A percentile compares a stretch with the other conserved stretches of the same genome.
These are phyloP conservation scores for Circinella umbellata DNA, from an alignment of 371 early-diverging fungal genomes.

Conservation along the genomic window DNA sequence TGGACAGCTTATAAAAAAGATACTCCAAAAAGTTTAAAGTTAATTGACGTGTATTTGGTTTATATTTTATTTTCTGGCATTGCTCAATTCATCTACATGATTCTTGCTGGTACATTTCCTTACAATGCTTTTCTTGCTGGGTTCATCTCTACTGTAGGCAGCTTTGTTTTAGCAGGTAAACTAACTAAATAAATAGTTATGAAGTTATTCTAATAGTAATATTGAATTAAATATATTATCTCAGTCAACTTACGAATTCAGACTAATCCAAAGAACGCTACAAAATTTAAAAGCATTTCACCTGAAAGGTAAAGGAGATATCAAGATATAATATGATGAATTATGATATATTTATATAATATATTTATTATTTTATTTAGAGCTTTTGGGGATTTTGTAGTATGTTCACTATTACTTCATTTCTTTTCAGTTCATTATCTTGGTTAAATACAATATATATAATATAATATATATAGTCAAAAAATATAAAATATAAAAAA, in stretches of 20 bases:
- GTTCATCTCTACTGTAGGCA: slow-evolving; percentile 90
- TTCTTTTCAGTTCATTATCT: slow-evolving; percentile 63
- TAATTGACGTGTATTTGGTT: slow-evolving; percentile 91
- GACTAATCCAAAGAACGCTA: slow-evolving; percentile 27
- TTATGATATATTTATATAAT: too few species aligned
- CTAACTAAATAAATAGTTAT: background rate
- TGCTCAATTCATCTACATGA: slow-evolving; percentile 85
- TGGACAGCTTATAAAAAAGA: slow-evolving; percentile 52
- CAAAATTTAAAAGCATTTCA: slow-evolving; percentile 24
- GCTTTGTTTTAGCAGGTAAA: slow-evolving; percentile 91
- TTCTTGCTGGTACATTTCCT: slow-evolving; percentile 89
- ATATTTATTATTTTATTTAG: slow-evolving; percentile 26
- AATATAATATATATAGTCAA: too few species aligned
- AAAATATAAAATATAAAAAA: too few species aligned
- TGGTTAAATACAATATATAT: slow-evolving; percentile 31
- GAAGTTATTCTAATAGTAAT: background rate
- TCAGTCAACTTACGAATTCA: slow-evolving; percentile 44
- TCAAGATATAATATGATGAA: too few species aligned
- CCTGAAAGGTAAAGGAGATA: slow-evolving; percentile 26
- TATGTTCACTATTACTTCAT: slow-evolving; percentile 53
- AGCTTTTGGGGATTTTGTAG: slow-evolving; percentile 61
- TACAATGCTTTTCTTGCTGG: slow-evolving; percentile 96
- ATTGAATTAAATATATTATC: slow-evolving; percentile 13
- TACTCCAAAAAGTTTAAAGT: slow-evolving; percentile 80
- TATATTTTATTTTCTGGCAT: slow-evolving; percentile 88